Evolutionary conservation across 495 filamentous ascomycete genomes (phyloP).

Genomic region (Paragyromitra xinjiangensis): DNA sequence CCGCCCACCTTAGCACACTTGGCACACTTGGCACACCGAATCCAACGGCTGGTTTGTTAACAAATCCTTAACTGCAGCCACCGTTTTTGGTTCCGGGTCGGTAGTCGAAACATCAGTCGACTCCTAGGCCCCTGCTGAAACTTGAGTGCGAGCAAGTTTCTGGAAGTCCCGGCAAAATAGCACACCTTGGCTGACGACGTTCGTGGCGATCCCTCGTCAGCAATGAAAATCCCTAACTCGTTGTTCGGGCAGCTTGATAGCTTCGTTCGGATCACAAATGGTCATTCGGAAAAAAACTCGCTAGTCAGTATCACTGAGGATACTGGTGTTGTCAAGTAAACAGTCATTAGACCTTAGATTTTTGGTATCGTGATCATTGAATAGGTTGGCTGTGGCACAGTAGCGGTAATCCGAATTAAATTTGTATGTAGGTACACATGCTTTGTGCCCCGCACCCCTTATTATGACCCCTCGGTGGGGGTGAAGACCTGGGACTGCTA

Average conservation of each 20-base stretch:
- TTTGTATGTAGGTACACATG: constrained; percentile 27
- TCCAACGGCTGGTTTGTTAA: constrained; percentile 13
- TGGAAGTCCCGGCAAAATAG: constrained; percentile 3
- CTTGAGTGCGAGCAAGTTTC: not conserved
- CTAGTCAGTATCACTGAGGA: not conserved
- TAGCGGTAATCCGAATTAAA: constrained; percentile 1
- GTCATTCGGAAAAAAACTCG: constrained; percentile 6
- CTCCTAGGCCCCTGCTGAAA: not conserved
- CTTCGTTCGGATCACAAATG: constrained; percentile 20
- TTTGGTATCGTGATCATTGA: constrained; percentile 34
- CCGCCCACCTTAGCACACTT: not conserved
- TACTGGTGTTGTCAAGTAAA: not conserved
- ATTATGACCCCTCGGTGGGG: not conserved
- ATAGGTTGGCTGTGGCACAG: not conserved
- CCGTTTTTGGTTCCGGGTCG: not conserved
- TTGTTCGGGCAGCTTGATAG: not conserved
- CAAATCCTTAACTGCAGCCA: not conserved
- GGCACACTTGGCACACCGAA: not conserved
- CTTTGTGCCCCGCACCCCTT: constrained; percentile 4
- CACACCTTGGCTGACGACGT: constrained; percentile 16
- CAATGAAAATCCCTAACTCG: constrained; percentile 8
- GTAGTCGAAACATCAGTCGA: constrained; percentile 1
- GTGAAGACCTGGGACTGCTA: constrained; percentile 13
- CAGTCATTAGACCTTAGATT: not conserved
- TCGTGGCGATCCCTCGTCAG: constrained; percentile 16